Percentiles rank a stretch among this genome's conserved stretches.
Evolutionary conservation across 1,139 yeast species (phyloP).

Genomic region (Geotrichum australiense): DNA sequence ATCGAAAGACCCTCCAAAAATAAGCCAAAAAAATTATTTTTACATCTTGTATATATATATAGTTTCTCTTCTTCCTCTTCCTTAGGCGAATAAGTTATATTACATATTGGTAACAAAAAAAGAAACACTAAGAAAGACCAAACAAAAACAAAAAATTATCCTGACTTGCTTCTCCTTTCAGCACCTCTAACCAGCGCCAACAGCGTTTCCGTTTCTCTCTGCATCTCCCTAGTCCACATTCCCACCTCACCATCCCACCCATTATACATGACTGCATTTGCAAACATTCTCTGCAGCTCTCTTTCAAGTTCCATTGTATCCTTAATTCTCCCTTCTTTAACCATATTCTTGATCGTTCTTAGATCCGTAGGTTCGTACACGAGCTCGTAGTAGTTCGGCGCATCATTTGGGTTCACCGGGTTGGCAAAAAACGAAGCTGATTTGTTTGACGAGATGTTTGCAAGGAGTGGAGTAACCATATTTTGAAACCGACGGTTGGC

Average conservation of each 20-base stretch:
- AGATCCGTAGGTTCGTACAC: constrained; percentile 62
- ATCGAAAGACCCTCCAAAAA: no score
- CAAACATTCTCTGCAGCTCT: constrained; percentile 69
- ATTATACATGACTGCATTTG: constrained; percentile 79
- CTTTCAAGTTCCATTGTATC: constrained; percentile 50
- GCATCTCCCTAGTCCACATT: constrained; percentile 60
- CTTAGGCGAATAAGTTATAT: no score
- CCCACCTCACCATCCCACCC: constrained; percentile 58
- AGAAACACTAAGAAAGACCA: no score
- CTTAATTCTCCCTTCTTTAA: constrained; percentile 54
- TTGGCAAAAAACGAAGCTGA: constrained; percentile 68
- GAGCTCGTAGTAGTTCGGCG: constrained; percentile 59
- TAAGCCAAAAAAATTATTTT: no score
- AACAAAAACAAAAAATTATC: no score
- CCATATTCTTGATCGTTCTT: constrained; percentile 50
- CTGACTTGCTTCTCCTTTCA: no score
- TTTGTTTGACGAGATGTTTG: constrained; percentile 61
- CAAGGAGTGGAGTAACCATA: constrained; percentile 44
- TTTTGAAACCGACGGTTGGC: constrained; percentile 29
- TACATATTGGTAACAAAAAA: no score
- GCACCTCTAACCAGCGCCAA: constrained; percentile 33
- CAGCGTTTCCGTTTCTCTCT: constrained; percentile 33
- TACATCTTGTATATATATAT: no score
- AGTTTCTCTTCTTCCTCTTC: no score
- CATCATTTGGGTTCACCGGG: constrained; percentile 62